Evolutionary conservation across 2,329 filamentous ascomycete species (phyloP).

Genomic region (Phoma sp.): DNA sequence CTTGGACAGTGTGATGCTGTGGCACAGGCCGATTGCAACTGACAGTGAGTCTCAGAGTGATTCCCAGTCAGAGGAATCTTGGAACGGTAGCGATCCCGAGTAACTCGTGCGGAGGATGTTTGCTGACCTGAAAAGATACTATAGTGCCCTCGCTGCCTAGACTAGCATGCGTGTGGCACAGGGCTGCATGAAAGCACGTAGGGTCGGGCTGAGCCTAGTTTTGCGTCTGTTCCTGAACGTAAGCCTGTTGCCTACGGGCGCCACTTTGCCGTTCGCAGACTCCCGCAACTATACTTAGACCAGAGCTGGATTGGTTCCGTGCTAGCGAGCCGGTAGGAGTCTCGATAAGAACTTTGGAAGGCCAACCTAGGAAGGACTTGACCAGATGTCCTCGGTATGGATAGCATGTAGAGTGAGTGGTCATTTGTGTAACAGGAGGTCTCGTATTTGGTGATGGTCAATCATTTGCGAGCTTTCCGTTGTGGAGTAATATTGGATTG

Average conservation of each 20-base stretch:
- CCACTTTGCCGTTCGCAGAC: background rate
- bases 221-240: background rate
- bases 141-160: background rate
- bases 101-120: too few relatives aligned
- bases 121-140: background rate
- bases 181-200: too few relatives aligned
- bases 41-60: background rate
- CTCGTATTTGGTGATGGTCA: background rate
- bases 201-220: background rate
- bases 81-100: too few relatives aligned
- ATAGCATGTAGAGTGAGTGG: background rate
- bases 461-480: background rate
- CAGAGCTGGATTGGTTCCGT: background rate
- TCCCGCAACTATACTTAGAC: background rate
- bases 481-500: background rate
- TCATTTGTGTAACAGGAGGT: background rate
- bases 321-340: background rate
- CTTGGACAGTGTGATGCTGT: background rate
- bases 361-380: background rate
- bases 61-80: background rate
- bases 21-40: background rate
- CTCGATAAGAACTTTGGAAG: background rate
- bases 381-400: background rate
- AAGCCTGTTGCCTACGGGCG: background rate
- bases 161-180: too few relatives aligned